A percentile compares a stretch with the other conserved stretches of the same genome.
These are phyloP conservation scores for Phaseolus lunatus DNA, from an alignment of 306 rosid genomes.

Conservation along the genomic window DNA sequence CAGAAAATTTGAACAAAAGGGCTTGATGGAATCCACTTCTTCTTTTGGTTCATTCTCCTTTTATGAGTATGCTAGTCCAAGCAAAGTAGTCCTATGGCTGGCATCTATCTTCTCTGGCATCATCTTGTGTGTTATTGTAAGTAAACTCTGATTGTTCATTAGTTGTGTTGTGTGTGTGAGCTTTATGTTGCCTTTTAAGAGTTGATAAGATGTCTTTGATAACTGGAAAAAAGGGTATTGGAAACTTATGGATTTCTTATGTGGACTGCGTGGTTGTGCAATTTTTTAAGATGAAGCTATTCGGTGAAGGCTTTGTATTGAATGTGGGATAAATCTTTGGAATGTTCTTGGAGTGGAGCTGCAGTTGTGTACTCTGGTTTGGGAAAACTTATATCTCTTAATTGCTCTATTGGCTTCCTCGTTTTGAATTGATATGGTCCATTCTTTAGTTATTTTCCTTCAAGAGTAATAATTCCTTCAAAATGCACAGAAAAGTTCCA, in stretches of 20 bases:
- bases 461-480: too few relatives aligned
- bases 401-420: conserved; percentile 1
- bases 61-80: conserved; percentile 43
- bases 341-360: not conserved
- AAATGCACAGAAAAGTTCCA: not conserved
- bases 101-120: conserved; percentile 59
- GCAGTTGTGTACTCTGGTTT: not conserved
- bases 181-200: conserved; percentile 18
- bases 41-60: conserved; percentile 33
- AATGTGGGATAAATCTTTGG: not conserved
- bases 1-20: conserved; percentile 16
- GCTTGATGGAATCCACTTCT: conserved; percentile 46
- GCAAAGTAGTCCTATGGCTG: conserved; percentile 53
- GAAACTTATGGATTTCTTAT: conserved; percentile 9
- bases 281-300: not conserved
- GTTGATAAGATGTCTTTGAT: not conserved
- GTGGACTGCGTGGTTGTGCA: not conserved
- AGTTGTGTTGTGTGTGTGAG: not conserved
- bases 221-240: not conserved
- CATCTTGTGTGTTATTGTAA: conserved; percentile 64
- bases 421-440: not conserved
- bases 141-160: conserved; percentile 18
- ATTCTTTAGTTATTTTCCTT: not conserved
- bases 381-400: not conserved
- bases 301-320: not conserved